Conservation (phyloP, 306 rosid genomes). For the Casuarina equisetifolia region DNA sequence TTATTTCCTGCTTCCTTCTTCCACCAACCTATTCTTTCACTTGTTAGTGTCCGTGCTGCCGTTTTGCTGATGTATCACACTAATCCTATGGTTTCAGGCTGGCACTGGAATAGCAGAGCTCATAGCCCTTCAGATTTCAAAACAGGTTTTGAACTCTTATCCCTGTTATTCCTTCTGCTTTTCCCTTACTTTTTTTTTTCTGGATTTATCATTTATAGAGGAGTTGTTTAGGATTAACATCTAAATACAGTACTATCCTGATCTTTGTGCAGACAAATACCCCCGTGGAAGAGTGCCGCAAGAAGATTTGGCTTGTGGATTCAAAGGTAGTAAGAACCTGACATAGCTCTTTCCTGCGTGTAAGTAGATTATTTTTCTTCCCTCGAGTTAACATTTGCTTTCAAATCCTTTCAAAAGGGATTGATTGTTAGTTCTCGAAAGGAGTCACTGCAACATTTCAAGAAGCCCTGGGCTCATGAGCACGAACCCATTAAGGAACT, state of each 20-base stretch:
- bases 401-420: conserved; percentile 54
- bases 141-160: conserved; percentile 53
- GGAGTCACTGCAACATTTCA: conserved; percentile 93
- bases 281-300: conserved; percentile 78
- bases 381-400: conserved; percentile 21
- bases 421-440: conserved; percentile 75
- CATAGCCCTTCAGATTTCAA: conserved; percentile 92
- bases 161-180: not conserved
- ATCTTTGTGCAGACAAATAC: conserved; percentile 63
- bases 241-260: conserved; percentile 8
- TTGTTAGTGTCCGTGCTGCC: not conserved
- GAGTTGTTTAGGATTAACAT: not conserved
- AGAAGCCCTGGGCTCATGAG: conserved; percentile 96
- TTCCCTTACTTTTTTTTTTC: not conserved
- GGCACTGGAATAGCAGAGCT: conserved; percentile 99
- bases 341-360: conserved; percentile 9
- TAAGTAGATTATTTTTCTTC: conserved; percentile 23
- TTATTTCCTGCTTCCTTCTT: conserved; percentile 12
- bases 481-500: conserved; percentile 65
- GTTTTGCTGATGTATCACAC: conserved; percentile 28
- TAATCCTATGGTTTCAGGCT: conserved; percentile 69
- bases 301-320: conserved; percentile 87
- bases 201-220: not conserved
- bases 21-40: not conserved
- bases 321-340: conserved; percentile 63